phyloP scores from a whole-genome alignment of 148 eudicot species.

The Vaccinium vitisidaea region DNA sequence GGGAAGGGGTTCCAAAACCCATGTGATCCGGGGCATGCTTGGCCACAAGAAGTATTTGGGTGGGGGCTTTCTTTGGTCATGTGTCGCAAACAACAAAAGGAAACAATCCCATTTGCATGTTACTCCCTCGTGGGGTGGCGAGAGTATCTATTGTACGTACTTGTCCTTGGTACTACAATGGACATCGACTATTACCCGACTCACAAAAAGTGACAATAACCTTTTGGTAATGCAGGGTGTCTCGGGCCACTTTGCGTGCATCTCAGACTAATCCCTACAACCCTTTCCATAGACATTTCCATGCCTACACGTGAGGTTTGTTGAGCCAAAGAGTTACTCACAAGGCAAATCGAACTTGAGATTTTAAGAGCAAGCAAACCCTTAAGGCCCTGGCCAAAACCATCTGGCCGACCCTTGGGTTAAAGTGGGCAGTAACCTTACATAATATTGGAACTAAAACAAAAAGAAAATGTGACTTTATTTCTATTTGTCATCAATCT shows the following conservation, averaged over 20 bases:
- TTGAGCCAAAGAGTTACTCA: too few relatives aligned
- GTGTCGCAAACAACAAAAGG: neutral
- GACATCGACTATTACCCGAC: neutral
- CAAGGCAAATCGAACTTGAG: too few relatives aligned
- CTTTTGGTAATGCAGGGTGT: too few relatives aligned
- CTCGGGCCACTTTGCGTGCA: too few relatives aligned
- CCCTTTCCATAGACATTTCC: too few relatives aligned
- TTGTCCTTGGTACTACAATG: neutral
- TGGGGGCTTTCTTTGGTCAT: neutral
- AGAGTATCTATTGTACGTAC: neutral
- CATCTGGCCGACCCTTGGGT: too few relatives aligned
- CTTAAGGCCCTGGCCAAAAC: too few relatives aligned
- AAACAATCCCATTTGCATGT: slow-evolving; percentile 11
- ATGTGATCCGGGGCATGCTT: neutral
- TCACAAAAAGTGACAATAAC: neutral
- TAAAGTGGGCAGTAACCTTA: neutral
- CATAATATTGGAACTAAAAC: neutral
- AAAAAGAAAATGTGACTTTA: neutral
- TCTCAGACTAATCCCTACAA: too few relatives aligned
- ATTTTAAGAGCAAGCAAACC: too few relatives aligned
- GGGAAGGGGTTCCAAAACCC: neutral
- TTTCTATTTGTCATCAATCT: neutral
- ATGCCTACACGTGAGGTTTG: too few relatives aligned
- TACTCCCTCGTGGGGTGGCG: slow-evolving; percentile 16
- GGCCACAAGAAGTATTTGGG: slow-evolving; percentile 2